phyloP scores from a whole-genome alignment of 352 stramenopile species.

The Pythium insidiosum region DNA sequence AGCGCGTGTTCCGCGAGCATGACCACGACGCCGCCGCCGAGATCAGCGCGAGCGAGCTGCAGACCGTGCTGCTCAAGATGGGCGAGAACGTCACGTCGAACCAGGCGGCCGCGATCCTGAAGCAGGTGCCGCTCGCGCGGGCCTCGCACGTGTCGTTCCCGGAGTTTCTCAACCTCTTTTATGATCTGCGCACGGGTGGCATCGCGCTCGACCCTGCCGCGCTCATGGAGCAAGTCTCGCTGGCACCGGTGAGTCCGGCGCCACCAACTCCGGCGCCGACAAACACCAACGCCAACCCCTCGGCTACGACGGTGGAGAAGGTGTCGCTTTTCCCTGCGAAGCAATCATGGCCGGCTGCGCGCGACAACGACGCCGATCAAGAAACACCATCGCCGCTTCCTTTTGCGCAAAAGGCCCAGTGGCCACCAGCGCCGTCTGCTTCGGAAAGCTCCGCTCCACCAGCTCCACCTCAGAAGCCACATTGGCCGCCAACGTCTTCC shows the following conservation, averaged over 20 bases:
- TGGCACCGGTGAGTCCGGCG: conserved; percentile 6
- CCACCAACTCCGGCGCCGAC: no score
- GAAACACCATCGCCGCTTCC: not conserved
- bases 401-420: conserved; percentile 49
- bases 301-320: conserved; percentile 3
- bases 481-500: conserved; percentile 20
- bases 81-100: conserved; percentile 71
- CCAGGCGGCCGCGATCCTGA: conserved; percentile 46
- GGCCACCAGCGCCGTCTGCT: conserved; percentile 19
- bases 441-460: not conserved
- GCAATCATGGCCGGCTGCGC: conserved; percentile 6
- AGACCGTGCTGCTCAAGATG: conserved; percentile 62
- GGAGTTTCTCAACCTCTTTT: conserved; percentile 74
- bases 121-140: conserved; percentile 49
- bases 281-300: not conserved
- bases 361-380: conserved; percentile 7
- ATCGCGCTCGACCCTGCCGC: conserved; percentile 43
- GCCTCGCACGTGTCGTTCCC: conserved; percentile 53
- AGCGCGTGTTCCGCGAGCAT: conserved; percentile 81
- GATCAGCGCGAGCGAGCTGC: conserved; percentile 36
- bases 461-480: conserved; percentile 15
- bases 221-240: conserved; percentile 31
- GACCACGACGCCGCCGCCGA: conserved; percentile 61
- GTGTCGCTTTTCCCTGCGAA: conserved; percentile 12
- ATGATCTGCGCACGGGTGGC: conserved; percentile 61